Evolutionary conservation across 257 asterid species (phyloP).

Genomic region (Ligustrum vulgare): DNA sequence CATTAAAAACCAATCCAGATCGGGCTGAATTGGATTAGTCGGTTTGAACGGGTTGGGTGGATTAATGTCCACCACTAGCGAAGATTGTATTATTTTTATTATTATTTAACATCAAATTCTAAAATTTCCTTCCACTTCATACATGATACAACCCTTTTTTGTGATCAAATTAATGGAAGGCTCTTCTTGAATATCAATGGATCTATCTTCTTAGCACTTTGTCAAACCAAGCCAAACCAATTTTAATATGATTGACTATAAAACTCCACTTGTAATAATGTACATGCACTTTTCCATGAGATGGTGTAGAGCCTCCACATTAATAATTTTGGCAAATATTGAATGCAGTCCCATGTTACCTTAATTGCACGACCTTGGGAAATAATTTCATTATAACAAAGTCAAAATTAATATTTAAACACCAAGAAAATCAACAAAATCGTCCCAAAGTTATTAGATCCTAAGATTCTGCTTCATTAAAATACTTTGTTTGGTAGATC

Average conservation of each 20-base stretch:
- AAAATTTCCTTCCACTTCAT: too few species aligned
- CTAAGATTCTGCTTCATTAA: constrained; percentile 12
- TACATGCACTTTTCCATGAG: background rate
- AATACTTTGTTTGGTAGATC: background rate
- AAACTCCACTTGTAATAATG: background rate
- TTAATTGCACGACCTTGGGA: constrained; percentile 30
- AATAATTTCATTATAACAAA: constrained; percentile 11
- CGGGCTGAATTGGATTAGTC: too few species aligned
- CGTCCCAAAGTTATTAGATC: constrained; percentile 5
- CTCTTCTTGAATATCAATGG: too few species aligned
- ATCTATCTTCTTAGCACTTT: too few species aligned
- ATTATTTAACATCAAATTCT: too few species aligned
- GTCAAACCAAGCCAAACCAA: too few species aligned
- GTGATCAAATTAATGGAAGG: too few species aligned
- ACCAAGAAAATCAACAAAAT: constrained; percentile 15
- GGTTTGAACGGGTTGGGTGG: too few species aligned
- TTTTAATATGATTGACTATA: constrained; percentile 33
- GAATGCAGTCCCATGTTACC: constrained; percentile 41
- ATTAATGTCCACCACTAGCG: too few species aligned
- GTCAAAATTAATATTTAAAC: constrained; percentile 25
- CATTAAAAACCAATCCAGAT: too few species aligned
- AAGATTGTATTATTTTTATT: too few species aligned
- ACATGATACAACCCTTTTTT: too few species aligned
- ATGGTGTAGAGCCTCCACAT: constrained; percentile 15
- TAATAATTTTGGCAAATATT: constrained; percentile 25